phyloP scores from a whole-genome alignment of 2,329 filamentous ascomycete genomes.

The Pseudogymnoascus sp. region DNA sequence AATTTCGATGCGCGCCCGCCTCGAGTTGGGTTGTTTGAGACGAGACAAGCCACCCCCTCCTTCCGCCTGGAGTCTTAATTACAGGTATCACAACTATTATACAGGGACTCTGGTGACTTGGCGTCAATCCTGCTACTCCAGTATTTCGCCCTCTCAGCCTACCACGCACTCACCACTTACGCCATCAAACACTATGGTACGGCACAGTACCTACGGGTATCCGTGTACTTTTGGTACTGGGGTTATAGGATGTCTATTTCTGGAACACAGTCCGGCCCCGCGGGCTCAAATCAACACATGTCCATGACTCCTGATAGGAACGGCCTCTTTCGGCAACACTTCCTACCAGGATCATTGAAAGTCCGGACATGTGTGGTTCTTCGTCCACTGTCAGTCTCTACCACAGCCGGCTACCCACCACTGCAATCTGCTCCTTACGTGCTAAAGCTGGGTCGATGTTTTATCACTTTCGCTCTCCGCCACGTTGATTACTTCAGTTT shows the following conservation, averaged over 20 bases:
- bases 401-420: not conserved
- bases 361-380: not conserved
- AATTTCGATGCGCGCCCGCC: not conserved
- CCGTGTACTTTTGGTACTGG: not conserved
- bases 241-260: not conserved
- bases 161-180: not conserved
- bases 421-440: not conserved
- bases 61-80: slow-evolving; percentile 8
- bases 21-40: slow-evolving; percentile 8
- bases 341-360: slow-evolving; percentile 1
- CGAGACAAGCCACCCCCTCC: slow-evolving; percentile 7
- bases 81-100: slow-evolving; percentile 8
- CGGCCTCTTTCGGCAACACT: slow-evolving; percentile 4
- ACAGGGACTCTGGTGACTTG: slow-evolving; percentile 1
- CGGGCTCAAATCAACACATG: slow-evolving; percentile 8
- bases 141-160: not conserved
- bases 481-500: not conserved
- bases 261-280: not conserved
- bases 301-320: not conserved
- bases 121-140: slow-evolving; percentile 7
- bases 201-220: not conserved
- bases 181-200: not conserved
- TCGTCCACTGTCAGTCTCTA: not conserved
- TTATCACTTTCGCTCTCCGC: not conserved
- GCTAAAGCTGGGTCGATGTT: slow-evolving; percentile 2